These are phyloP conservation scores for Rhodomyrtus psidioides DNA, from an alignment of 441 rosid species.

Conservation along the genomic window DNA sequence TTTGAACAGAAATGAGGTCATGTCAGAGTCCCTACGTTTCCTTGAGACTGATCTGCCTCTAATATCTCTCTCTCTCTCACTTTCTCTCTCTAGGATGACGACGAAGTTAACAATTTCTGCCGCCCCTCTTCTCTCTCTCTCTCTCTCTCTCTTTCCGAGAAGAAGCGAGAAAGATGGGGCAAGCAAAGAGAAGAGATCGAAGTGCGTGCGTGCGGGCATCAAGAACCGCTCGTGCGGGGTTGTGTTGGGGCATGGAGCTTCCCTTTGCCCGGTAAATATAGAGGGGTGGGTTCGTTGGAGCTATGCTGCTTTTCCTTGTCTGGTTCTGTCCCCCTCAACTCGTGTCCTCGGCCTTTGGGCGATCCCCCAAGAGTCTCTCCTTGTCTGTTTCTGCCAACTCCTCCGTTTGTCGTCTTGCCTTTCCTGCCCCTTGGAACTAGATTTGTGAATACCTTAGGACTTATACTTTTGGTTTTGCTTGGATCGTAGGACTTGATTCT, in stretches of 20 bases:
- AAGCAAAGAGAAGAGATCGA: neutral
- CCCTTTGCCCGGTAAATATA: neutral
- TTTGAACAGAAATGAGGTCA: neutral
- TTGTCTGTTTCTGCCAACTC: neutral
- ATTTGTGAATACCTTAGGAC: neutral
- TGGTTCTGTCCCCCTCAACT: neutral
- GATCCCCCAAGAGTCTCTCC: neutral
- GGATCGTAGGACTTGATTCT: neutral
- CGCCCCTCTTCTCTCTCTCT: neutral
- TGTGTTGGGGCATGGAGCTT: conserved; percentile 12
- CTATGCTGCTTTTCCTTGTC: neutral
- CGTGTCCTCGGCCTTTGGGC: neutral
- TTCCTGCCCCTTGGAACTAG: neutral
- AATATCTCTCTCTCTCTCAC: neutral
- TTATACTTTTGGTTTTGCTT: neutral
- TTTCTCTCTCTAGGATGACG: neutral
- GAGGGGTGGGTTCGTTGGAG: neutral
- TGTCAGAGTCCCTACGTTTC: neutral
- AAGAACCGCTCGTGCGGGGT: conserved; percentile 71
- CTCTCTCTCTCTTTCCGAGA: neutral
- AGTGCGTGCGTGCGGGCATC: conserved; percentile 13
- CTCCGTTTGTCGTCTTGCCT: neutral
- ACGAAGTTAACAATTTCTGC: neutral
- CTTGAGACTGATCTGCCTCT: conserved; percentile 13
- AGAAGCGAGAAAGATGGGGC: neutral